Evolutionary conservation across 2,329 filamentous ascomycete species (phyloP), one percentile per base, ranked within the genome.

Genomic region (Nigrograna mackinnonii): DNA sequence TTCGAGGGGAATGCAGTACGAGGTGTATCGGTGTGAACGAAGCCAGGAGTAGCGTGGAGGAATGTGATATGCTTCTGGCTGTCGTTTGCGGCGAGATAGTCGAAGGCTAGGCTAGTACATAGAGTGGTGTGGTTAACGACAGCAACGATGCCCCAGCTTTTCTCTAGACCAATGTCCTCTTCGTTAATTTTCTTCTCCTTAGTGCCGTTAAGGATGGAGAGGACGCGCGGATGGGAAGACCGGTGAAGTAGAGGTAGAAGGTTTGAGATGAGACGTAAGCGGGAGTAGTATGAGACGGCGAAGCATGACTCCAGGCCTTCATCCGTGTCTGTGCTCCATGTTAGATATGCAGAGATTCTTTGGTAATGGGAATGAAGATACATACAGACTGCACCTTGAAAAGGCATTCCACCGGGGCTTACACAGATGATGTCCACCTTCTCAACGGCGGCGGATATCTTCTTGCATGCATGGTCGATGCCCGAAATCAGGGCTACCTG

Each of bases 221-320:
- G 54, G 6, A 70, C 57, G 5, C 57, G 62, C n/a, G 64, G 62
- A 4, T 49, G 37, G 6, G 37, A 39, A 2, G 57, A 56, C 2
- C 43, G 32, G 1, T 41, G 49, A 5, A 69, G 55, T 0, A 68
- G 54, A 0, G 67, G 65, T 4, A 70, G 42, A 4, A 71, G 54
- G 28, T 66, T 66, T 6, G 43, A 51, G 19, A 62, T 39, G 6
- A 68, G 40, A 3, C 65, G 58, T 5, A 64, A 34, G 17, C 67
- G 59, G 3, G 61, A 47, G 41, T 59, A 68, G 51, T 66, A 69
- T 4, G 58, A 57, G 9, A 70, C 34, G 3, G 60, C 43, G 22
- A 64, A 46, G 28, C 41, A 52, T 3, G 39, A 30, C n/a, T 70
- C 55, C 4, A 70, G 52, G 21, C 56, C 57, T 44, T 71, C 67